Conservation (phyloP, 768 basidiomycete genomes). For the Agrocybe pediades region DNA sequence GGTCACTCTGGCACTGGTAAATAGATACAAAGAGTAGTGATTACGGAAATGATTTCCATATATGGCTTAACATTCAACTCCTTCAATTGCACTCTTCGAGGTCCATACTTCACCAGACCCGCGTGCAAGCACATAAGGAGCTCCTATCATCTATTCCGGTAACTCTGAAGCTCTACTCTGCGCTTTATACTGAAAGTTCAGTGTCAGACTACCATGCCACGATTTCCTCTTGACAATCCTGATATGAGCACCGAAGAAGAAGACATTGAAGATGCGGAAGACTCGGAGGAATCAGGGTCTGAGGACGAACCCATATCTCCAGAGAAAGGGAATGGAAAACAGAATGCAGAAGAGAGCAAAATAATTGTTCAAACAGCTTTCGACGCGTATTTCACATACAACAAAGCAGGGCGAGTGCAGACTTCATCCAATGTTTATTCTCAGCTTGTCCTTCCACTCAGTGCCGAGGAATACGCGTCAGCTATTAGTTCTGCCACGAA, state of each 20-base stretch:
- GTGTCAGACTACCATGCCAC: background rate
- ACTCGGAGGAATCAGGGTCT: conserved; percentile 17
- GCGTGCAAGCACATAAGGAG: too few relatives aligned
- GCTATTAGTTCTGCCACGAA: conserved; percentile 35
- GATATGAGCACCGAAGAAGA: conserved; percentile 18
- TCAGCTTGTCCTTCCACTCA: conserved; percentile 67
- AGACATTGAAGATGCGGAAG: conserved; percentile 15
- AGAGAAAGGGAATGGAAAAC: conserved; percentile 20
- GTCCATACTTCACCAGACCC: too few relatives aligned
- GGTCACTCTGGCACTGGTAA: too few relatives aligned
- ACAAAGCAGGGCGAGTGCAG: conserved; percentile 55
- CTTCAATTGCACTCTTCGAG: too few relatives aligned
- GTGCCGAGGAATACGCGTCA: conserved; percentile 59
- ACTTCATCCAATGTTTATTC: conserved; percentile 87
- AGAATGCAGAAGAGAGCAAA: conserved; percentile 20
- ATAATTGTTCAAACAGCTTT: conserved; percentile 69
- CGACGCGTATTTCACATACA: conserved; percentile 82
- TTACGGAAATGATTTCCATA: too few relatives aligned
- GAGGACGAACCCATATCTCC: conserved; percentile 16
- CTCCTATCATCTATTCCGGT: too few relatives aligned
- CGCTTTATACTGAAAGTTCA: too few relatives aligned
- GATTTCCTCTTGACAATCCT: conserved; percentile 2
- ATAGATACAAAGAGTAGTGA: too few relatives aligned
- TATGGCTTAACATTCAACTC: too few relatives aligned
- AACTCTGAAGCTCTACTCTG: too few relatives aligned